phyloP scores from a whole-genome alignment of 75 land plant genomes.

The Cupressus sempervirens region DNA sequence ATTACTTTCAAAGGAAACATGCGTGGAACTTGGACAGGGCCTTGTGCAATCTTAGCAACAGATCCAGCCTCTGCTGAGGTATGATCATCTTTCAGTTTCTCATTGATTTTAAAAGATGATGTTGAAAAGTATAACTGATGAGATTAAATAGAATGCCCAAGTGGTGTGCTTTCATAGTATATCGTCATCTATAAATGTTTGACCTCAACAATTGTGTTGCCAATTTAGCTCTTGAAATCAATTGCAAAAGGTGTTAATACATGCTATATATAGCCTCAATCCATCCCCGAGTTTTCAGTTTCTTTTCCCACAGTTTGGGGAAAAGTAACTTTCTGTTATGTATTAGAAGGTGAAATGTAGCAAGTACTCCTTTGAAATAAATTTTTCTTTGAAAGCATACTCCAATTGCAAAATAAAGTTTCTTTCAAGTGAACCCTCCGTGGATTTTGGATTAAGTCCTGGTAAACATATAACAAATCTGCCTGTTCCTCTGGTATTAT shows the following conservation, averaged over 20 bases:
- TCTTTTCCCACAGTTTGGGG: neutral
- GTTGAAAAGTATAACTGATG: neutral
- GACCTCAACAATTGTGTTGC: no score
- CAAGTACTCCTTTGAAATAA: neutral
- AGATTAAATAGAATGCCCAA: neutral
- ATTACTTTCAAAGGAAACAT: neutral
- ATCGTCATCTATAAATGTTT: neutral
- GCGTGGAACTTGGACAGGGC: slow-evolving; percentile 10
- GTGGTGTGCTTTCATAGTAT: neutral
- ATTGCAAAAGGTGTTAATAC: neutral
- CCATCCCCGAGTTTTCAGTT: neutral
- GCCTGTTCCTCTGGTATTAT: slow-evolving; percentile 40
- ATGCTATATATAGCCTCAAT: neutral
- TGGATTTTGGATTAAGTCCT: slow-evolving; percentile 16
- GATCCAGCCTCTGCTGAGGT: slow-evolving; percentile 53
- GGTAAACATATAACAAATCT: slow-evolving; percentile 37
- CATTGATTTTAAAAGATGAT: neutral
- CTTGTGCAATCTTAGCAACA: slow-evolving; percentile 43
- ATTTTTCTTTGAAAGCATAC: neutral
- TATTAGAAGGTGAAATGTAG: neutral
- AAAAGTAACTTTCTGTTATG: neutral
- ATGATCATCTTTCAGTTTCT: neutral
- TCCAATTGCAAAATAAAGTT: neutral
- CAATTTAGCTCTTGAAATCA: neutral
- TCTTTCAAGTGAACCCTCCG: neutral